phyloP scores from a whole-genome alignment of 2,329 filamentous ascomycete species.

The Tolypocladium tropicale region DNA sequence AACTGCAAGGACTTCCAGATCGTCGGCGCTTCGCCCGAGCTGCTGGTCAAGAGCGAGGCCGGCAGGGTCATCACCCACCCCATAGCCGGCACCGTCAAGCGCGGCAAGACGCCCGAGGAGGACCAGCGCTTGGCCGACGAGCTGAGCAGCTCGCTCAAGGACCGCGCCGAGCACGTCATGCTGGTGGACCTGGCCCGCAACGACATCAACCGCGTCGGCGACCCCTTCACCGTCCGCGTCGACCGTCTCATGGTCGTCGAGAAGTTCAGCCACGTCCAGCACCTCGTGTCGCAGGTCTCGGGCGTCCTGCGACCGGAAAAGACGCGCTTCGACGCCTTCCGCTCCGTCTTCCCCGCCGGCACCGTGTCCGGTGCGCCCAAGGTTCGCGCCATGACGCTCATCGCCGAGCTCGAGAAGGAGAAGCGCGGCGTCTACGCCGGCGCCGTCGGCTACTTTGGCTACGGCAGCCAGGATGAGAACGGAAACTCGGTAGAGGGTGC shows the following conservation, averaged over 20 bases:
- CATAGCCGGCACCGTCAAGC: slow-evolving; percentile 89
- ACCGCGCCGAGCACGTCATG: slow-evolving; percentile 95
- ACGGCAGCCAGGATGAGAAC: slow-evolving; percentile 57
- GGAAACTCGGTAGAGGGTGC: slow-evolving; percentile 62
- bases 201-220: slow-evolving; percentile 91
- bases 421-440: slow-evolving; percentile 94
- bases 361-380: slow-evolving; percentile 95
- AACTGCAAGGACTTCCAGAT: slow-evolving; percentile 90
- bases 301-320: slow-evolving; percentile 75
- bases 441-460: slow-evolving; percentile 94
- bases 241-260: slow-evolving; percentile 92
- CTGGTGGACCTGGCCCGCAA: slow-evolving; percentile 91
- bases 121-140: slow-evolving; percentile 71
- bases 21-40: slow-evolving; percentile 86
- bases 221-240: slow-evolving; percentile 79
- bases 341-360: slow-evolving; percentile 92
- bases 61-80: slow-evolving; percentile 91
- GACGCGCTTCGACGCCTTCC: slow-evolving; percentile 90
- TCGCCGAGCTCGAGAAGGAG: slow-evolving; percentile 86
- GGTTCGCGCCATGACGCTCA: slow-evolving; percentile 93
- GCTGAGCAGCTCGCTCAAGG: slow-evolving; percentile 73
- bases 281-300: slow-evolving; percentile 91
- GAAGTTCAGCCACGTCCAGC: slow-evolving; percentile 94
- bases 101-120: slow-evolving; percentile 70
- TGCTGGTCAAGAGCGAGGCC: slow-evolving; percentile 82